Percentiles rank a stretch among this genome's conserved stretches.
Evolutionary conservation across 2,329 filamentous ascomycete genomes (phyloP).

Genomic region (Diaporthe sp.): DNA sequence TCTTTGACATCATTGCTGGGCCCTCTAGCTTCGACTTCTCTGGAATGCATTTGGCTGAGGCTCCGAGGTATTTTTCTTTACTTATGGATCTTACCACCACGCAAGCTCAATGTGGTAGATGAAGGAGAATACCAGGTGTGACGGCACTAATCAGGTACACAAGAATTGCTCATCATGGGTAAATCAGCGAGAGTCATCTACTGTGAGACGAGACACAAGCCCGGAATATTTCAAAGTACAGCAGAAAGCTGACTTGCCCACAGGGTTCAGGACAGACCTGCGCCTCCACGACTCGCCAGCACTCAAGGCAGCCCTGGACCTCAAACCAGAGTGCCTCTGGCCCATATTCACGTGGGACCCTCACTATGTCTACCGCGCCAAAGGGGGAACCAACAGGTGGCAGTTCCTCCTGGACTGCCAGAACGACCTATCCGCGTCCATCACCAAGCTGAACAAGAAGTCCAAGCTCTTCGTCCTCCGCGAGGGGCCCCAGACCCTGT

Average conservation of each 20-base stretch:
- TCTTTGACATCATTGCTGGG: slow-evolving; percentile 22
- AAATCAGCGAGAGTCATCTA: slow-evolving; percentile 30
- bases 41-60: neutral
- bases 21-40: neutral
- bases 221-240: neutral
- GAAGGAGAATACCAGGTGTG: neutral
- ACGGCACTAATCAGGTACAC: neutral
- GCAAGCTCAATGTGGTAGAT: neutral
- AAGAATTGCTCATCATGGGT: neutral
- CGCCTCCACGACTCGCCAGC: slow-evolving; percentile 82
- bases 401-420: slow-evolving; percentile 82
- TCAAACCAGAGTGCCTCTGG: slow-evolving; percentile 75
- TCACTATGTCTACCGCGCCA: slow-evolving; percentile 79
- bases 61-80: fast-evolving
- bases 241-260: slow-evolving; percentile 44
- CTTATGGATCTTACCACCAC: too few relatives aligned
- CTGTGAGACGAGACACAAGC: slow-evolving; percentile 1
- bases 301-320: slow-evolving; percentile 75
- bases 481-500: slow-evolving; percentile 76
- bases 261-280: slow-evolving; percentile 79
- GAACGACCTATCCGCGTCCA: slow-evolving; percentile 73
- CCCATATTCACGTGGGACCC: slow-evolving; percentile 86
- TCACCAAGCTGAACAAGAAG: slow-evolving; percentile 75
- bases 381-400: slow-evolving; percentile 79
- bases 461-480: slow-evolving; percentile 79